A percentile compares a stretch with the other conserved stretches of the same genome.
Conservation (phyloP, 306 rosid genomes). For the Vicia villosa region DNA sequence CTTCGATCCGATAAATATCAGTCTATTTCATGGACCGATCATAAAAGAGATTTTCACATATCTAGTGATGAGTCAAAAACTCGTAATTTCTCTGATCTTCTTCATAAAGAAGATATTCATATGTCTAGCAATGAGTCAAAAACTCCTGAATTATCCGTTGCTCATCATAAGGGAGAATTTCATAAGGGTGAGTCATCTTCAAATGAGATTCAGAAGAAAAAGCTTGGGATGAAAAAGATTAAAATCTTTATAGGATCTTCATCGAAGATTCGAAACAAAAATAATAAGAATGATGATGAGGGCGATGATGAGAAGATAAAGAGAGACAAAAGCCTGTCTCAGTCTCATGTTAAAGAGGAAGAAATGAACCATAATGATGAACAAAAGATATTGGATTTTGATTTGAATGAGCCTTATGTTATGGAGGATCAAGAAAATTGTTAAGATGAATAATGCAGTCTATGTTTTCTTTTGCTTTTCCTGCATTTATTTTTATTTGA, state of each 20-base stretch:
- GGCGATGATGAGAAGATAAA: background rate
- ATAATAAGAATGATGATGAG: background rate
- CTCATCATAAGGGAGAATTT: background rate
- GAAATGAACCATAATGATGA: background rate
- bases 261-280: background rate
- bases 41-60: no score
- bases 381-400: background rate
- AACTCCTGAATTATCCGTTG: background rate
- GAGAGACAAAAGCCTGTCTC: background rate
- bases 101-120: background rate
- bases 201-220: background rate
- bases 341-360: background rate
- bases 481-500: no score
- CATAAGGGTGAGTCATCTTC: background rate
- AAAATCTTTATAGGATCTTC: background rate
- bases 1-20: background rate
- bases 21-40: no score
- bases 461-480: no score
- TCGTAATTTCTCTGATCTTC: no score
- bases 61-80: background rate
- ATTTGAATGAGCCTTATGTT: conserved; percentile 4
- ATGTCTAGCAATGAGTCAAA: background rate
- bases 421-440: background rate
- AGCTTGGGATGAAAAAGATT: background rate
- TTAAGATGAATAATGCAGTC: no score